Conservation (phyloP, 495 filamentous ascomycete genomes). For the Xylaria acuta region DNA sequence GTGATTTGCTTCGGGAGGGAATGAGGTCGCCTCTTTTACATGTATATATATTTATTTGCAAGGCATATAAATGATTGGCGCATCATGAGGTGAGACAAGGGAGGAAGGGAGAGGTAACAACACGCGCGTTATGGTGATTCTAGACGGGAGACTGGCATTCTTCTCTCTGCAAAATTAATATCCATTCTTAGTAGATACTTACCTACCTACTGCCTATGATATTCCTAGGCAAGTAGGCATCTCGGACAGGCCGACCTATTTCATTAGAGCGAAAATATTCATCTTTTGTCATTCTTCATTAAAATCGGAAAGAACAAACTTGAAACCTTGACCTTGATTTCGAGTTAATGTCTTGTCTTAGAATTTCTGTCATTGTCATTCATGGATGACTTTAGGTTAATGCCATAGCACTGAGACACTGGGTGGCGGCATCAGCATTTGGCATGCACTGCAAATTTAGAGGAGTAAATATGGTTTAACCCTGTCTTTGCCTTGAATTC, state of each 20-base stretch:
- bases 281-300: not conserved
- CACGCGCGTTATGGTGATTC: not conserved
- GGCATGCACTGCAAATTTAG: not conserved
- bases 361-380: not conserved
- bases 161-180: not conserved
- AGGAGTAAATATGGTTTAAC: not conserved
- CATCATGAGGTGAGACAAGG: not conserved
- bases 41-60: not conserved
- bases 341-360: not conserved
- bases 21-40: not conserved
- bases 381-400: not conserved
- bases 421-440: not conserved
- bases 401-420: not conserved
- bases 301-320: not conserved
- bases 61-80: not conserved
- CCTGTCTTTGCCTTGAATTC: not conserved
- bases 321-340: not conserved
- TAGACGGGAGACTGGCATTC: not conserved
- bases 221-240: not conserved
- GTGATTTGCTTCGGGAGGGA: not conserved
- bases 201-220: not conserved
- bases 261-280: constrained; percentile 9
- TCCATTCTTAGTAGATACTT: constrained; percentile 6
- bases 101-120: not conserved
- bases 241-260: not conserved